Evolutionary conservation across 2,329 filamentous ascomycete genomes (phyloP), one percentile per base, ranked within the genome.

Genomic region (Colletotrichum sp.): DNA sequence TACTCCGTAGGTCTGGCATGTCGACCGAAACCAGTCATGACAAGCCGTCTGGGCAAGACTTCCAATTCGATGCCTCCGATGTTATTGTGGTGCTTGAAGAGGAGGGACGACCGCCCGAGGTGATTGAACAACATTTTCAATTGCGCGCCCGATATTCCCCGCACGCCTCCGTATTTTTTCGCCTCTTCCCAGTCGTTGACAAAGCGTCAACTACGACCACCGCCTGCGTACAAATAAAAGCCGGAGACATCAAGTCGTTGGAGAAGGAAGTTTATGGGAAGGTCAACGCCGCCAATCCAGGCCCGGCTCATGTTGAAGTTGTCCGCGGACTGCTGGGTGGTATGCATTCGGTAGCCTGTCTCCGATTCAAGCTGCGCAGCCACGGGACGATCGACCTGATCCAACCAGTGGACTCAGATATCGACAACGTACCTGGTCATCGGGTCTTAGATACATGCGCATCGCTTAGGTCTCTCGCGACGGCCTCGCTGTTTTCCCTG

Each of bases 61-160:
- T 67, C 8, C 3, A 36, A 36, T 36, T 36, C 34, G 34, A 30
- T 26, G 63, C n/a, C 34, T 9, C 7, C 52, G 5, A 67, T 18
- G 48, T 72, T 24, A 24, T 72, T 34, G 70, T 52, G 52, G 70
- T 72, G 61, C 70, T 28, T 52, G 61, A 67, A 72, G 61, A 67
- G 32, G 18, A 43, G 15, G 48, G 26, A 43, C 32, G 28, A 67
- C 15, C n/a, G 8, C 70, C 52, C 26, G 10, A 58, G 48, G 34
- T 67, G 16, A 67, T 60, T 3, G 18, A 57, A 28, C 70, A 43
- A 63, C 34, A 16, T 24, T 67, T 72, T 3, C 21, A 32, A 48
- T 24, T 72, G 5, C 61, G 61, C 24, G 26, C 26, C 70, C 61
- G 15, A 52, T 60, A 15, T 32, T 43, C 61, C 8, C 34, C 24